These are phyloP conservation scores for Penicillium roqueforti DNA, from an alignment of 495 filamentous ascomycete species.

Conservation along the genomic window DNA sequence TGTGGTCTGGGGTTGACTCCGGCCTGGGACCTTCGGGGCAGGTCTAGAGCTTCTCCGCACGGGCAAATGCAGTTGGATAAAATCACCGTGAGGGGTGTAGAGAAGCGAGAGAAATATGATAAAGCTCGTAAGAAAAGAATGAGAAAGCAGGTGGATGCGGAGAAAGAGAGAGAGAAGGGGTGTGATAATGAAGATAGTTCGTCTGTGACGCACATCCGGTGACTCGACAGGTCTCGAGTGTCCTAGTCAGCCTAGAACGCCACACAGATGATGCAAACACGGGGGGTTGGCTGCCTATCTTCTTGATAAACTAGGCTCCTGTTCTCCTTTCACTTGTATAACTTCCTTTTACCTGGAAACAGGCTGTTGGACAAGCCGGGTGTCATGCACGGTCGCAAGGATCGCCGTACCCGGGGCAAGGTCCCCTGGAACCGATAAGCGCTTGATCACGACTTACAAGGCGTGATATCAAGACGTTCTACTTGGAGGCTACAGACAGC, in stretches of 20 bases:
- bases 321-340: not conserved
- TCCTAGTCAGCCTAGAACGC: not conserved
- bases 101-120: not conserved
- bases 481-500: not conserved
- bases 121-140: slow-evolving; percentile 9
- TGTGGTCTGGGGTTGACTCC: slow-evolving; percentile 13
- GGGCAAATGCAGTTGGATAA: slow-evolving; percentile 10
- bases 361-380: not conserved
- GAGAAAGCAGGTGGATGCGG: slow-evolving; percentile 20
- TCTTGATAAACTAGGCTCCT: not conserved
- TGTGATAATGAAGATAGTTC: slow-evolving; percentile 10
- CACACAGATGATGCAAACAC: slow-evolving; percentile 1
- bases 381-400: not conserved
- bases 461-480: not conserved
- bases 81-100: not conserved
- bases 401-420: not conserved
- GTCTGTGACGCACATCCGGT: slow-evolving; percentile 33
- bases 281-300: not conserved
- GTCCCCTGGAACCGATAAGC: not conserved
- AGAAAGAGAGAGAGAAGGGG: slow-evolving; percentile 11
- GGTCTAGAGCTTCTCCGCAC: slow-evolving; percentile 46
- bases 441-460: not conserved
- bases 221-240: slow-evolving; percentile 21
- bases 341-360: not conserved
- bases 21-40: slow-evolving; percentile 30